Percentiles rank a stretch among this genome's conserved stretches.
These are phyloP conservation scores for Zygoascus sp. DNA, from an alignment of 1,139 yeast species.

Conservation along the genomic window DNA sequence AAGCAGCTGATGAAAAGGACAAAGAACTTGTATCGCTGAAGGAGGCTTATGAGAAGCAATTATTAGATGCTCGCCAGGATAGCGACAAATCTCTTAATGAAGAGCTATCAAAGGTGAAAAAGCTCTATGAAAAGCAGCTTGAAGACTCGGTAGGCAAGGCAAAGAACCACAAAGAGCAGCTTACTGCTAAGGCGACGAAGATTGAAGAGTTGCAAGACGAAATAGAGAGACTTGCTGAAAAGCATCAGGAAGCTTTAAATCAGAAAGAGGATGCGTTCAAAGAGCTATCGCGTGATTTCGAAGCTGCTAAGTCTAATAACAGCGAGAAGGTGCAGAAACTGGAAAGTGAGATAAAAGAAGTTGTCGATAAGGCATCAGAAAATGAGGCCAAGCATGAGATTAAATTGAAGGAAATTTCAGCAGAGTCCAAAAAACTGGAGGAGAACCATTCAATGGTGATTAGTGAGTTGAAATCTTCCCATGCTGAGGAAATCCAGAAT, in stretches of 20 bases:
- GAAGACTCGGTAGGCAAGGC: not conserved
- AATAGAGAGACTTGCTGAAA: not conserved
- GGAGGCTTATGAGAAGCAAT: not conserved
- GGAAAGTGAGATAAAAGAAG: not conserved
- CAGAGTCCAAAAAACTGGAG: too few species aligned
- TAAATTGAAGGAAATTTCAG: too few species aligned
- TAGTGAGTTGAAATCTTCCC: not conserved
- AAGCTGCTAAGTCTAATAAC: not conserved
- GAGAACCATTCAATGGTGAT: not conserved
- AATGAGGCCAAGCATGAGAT: too few species aligned
- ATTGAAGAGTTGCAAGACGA: not conserved
- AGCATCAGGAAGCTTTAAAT: not conserved
- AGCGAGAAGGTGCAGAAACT: not conserved
- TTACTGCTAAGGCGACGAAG: not conserved
- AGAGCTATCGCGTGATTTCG: not conserved
- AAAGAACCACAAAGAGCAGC: not conserved
- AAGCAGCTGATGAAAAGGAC: not conserved
- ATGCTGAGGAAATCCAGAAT: not conserved
- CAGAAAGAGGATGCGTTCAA: not conserved
- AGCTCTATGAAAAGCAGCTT: not conserved
- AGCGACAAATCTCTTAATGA: slow-evolving; percentile 2
- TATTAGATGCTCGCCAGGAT: not conserved
- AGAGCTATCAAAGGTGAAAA: slow-evolving; percentile 1
- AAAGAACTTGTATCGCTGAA: not conserved
- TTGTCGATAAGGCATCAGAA: not conserved